Percentiles rank a stretch among this genome's conserved stretches.
These are phyloP conservation scores for Plasmodium reichenowi DNA, from an alignment of 169 alveolate species.

Conservation along the genomic window DNA sequence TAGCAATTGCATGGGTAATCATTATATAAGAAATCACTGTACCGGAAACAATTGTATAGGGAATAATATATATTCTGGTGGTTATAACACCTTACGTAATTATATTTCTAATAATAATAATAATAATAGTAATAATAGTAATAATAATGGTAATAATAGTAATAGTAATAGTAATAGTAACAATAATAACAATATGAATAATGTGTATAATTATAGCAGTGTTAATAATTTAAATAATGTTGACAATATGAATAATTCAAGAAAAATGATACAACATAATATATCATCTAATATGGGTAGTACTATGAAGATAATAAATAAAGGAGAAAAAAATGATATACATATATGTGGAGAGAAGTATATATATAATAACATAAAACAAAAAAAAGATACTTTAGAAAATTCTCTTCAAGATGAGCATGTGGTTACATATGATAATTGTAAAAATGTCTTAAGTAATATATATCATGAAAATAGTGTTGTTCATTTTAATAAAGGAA, in stretches of 20 bases:
- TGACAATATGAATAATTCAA: conserved; percentile 1
- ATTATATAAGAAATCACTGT: too few relatives aligned
- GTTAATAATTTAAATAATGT: neutral
- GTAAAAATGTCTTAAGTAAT: conserved; percentile 5
- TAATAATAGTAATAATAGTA: too few relatives aligned
- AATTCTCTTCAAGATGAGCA: conserved; percentile 16
- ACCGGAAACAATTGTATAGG: too few relatives aligned
- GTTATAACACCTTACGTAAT: too few relatives aligned
- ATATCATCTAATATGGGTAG: neutral
- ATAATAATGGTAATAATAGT: too few relatives aligned
- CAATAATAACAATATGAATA: too few relatives aligned
- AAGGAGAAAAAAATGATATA: conserved; percentile 25
- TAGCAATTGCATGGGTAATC: too few relatives aligned
- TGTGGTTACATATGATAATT: conserved; percentile 14
- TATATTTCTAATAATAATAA: too few relatives aligned
- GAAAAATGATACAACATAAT: conserved; percentile 16
- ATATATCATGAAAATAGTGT: conserved; percentile 7
- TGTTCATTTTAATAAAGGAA: conserved; percentile 12
- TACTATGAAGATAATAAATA: neutral
- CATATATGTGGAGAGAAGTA: conserved; percentile 25
- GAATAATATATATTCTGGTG: too few relatives aligned
- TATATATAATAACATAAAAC: conserved; percentile 8
- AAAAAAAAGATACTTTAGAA: conserved; percentile 17
- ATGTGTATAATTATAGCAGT: neutral
- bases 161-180: too few relatives aligned